Base-by-base conservation (phyloP, 139 green algal species). In the Ettlia oleoabundans region DNA sequence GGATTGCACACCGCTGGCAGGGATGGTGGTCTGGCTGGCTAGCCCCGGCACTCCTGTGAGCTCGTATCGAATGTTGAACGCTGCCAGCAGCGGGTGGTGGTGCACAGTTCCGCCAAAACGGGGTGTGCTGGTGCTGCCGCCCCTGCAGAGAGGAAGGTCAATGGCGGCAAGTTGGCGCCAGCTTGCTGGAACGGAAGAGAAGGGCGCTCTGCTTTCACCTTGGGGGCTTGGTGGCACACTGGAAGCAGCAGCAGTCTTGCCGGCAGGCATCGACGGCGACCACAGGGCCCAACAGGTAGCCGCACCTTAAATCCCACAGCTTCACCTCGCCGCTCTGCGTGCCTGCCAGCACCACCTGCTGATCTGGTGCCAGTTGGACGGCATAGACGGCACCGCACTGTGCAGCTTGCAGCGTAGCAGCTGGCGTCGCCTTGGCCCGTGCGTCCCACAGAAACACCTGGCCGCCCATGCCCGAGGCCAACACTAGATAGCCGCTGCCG, bases 291-390 rank as follows among this genome's bases (percentile, higher is more conserved):
- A n/a, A n/a, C n/a, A n/a, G n/a, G n/a, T n/a, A n/a, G n/a, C n/a
- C n/a, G n/a, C n/a, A n/a, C n/a, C n/a, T n/a, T n/a, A 88, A 37
- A 42, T 88, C 84, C 84, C 84, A 88, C 0, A 70, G 22, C 58
- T 77, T 74, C 24, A 88, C 82, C 26, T 86, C 78, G 24, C 80
- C 84, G 43, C 69, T 43, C 33, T 73, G 78, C 22, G 52, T 85
- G 13, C 69, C 84, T 30, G 51, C 84, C 26, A 83, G 21, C 30
- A 88, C 70, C 37, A 76, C 69, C 61, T 81, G 75, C 38, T n/a
- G 26, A 40, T 55, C 41, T 15, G 75, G 55, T 38, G 37, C 38
- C 58, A 81, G 58, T 38, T 70, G 58, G 38, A 70, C 18, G 0
- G 75, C 24, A n/a, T 72, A 62, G 9, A 81, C 13, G 0, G 75